These are phyloP conservation scores for Penicillium sp. DNA, from an alignment of 2,329 filamentous ascomycete genomes.

Conservation along the genomic window DNA sequence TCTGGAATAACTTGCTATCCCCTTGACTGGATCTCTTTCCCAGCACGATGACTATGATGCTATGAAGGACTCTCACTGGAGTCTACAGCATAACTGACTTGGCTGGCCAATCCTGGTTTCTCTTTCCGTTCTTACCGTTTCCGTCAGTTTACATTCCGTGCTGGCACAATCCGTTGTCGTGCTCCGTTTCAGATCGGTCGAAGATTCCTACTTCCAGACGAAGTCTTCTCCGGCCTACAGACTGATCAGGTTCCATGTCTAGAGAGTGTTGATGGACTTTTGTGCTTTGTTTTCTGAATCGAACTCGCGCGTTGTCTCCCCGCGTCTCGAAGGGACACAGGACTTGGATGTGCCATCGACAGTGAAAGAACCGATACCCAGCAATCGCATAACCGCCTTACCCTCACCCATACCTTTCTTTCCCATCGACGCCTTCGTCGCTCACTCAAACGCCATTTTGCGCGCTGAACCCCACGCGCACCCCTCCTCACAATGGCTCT, in stretches of 20 bases:
- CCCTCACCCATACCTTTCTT: background rate
- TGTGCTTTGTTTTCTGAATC: slow-evolving; percentile 12
- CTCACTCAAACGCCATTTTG: background rate
- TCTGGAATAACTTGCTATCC: background rate
- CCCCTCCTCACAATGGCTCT: slow-evolving; percentile 54
- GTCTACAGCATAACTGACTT: slow-evolving; percentile 11
- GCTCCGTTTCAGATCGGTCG: slow-evolving; percentile 10
- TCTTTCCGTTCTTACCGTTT: slow-evolving; percentile 19
- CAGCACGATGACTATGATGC: slow-evolving; percentile 6
- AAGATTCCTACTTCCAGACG: background rate
- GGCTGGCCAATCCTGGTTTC: background rate
- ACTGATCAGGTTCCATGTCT: slow-evolving; percentile 12
- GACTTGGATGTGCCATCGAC: slow-evolving; percentile 16
- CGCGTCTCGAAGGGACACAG: slow-evolving; percentile 16
- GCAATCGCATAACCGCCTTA: slow-evolving; percentile 5
- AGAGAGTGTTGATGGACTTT: slow-evolving; percentile 13
- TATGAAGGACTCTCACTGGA: slow-evolving; percentile 8
- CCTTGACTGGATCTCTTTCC: background rate
- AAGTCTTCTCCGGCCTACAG: background rate
- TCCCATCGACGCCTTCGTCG: slow-evolving; percentile 2
- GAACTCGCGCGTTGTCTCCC: slow-evolving; percentile 24
- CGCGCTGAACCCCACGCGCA: slow-evolving; percentile 2
- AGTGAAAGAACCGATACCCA: slow-evolving; percentile 4
- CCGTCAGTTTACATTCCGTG: slow-evolving; percentile 26
- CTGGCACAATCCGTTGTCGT: slow-evolving; percentile 7